Evolutionary conservation across 805 yeast genomes (phyloP).

Genomic region (Isabelozyma rhagii): DNA sequence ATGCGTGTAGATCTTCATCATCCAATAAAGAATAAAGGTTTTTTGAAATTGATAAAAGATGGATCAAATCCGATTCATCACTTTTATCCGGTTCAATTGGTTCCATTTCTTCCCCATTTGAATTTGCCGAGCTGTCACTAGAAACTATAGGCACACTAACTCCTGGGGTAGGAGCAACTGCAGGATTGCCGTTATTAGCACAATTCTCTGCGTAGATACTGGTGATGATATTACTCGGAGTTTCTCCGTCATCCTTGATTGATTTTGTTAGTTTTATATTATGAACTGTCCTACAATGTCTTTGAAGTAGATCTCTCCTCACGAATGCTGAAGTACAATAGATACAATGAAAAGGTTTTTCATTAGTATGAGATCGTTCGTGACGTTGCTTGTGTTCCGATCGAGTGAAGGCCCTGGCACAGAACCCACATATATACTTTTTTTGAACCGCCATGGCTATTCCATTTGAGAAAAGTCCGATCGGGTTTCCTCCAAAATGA

Average conservation of each 20-base stretch:
- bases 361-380: conserved; percentile 77
- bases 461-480: background rate
- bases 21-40: conserved; percentile 16
- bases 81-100: background rate
- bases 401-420: conserved; percentile 77
- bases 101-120: background rate
- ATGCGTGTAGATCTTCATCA: conserved; percentile 3
- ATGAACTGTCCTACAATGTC: conserved; percentile 81
- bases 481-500: no score
- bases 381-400: conserved; percentile 77
- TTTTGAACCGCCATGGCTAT: conserved; percentile 46
- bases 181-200: background rate
- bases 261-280: conserved; percentile 18
- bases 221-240: background rate
- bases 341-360: conserved; percentile 73
- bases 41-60: conserved; percentile 25
- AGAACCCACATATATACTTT: conserved; percentile 73
- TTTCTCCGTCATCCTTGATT: conserved; percentile 4
- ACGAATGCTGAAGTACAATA: conserved; percentile 73
- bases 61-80: conserved; percentile 17
- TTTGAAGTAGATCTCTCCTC: conserved; percentile 68
- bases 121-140: background rate
- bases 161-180: background rate
- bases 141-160: background rate
- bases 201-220: background rate